Evolutionary conservation across 2,329 filamentous ascomycete species (phyloP), one percentile per base, ranked within the genome.

Genomic region (Cordyceps fumosorosea): DNA sequence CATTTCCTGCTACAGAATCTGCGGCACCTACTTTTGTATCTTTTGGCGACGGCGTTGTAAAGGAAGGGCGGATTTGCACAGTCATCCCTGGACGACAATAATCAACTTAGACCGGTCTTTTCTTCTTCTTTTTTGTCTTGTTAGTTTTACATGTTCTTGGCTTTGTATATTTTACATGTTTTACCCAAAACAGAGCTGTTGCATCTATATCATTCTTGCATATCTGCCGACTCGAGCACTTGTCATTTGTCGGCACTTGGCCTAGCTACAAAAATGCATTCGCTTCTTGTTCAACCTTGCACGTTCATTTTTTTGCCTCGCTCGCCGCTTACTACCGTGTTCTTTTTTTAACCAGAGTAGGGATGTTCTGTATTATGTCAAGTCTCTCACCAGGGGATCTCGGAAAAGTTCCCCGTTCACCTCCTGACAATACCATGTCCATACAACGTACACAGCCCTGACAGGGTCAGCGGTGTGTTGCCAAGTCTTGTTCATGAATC

Each of bases 31-130:
- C 37, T 52, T 34, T 26, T 50, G n/a, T 24, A 12, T 57, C 20
- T 40, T 26, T 57, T 50, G 55, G 55, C 55, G 44, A 37, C 45
- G 55, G 55, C 55, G 55, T 57, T 57, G 7, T 16, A 57, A 37
- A 12, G 53, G 22, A 44, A 45, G 24, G 44, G 18, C 29, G 29
- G 32, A 50, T 26, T 44, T 34, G 29, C 32, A 57, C 5, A 44
- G 11, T 18, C 55, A 11, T 18, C n/a, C 8, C 24, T 20, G 44
- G 42, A 29, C 32, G n/a, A 57, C 29, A 18, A 34, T 48, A 2
- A 48, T 22, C 26, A 57, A 57, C 44, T n/a, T 57, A 48, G 44
- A 57, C 44, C 12, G n/a, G 44, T 37, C 42, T 22, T 57, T 57
- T 29, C 29, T 29, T 29, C 29, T 29, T 3, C 26, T 29, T 29